A percentile compares a stretch with the other conserved stretches of the same genome.
Conservation (phyloP, 2,329 filamentous ascomycete species). For the Pyrenochaeta sp. region DNA sequence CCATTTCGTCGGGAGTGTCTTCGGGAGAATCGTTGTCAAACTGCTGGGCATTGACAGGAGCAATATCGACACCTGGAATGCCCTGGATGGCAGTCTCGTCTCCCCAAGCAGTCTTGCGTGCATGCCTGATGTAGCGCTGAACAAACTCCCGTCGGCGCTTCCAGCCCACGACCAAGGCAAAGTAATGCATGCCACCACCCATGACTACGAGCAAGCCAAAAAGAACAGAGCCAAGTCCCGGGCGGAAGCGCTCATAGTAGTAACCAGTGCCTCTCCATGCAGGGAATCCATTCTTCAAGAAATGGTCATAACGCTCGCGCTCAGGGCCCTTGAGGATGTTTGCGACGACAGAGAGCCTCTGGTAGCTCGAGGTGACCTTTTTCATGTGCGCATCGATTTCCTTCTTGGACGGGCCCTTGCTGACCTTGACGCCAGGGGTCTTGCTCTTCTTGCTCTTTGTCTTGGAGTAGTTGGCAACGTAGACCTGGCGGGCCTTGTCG, state of each 20-base stretch:
- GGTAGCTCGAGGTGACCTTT: constrained; percentile 81
- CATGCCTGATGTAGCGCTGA: constrained; percentile 88
- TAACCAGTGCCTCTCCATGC: constrained; percentile 97
- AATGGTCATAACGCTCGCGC: constrained; percentile 92
- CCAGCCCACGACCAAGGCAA: constrained; percentile 84
- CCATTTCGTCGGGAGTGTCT: constrained; percentile 57
- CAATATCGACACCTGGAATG: constrained; percentile 67
- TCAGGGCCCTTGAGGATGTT: constrained; percentile 83
- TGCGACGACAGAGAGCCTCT: constrained; percentile 82
- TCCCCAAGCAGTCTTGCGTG: constrained; percentile 87
- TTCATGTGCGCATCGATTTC: constrained; percentile 83
- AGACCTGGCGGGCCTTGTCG: constrained; percentile 90
- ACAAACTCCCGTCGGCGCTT: constrained; percentile 91
- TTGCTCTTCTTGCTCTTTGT: constrained; percentile 62
- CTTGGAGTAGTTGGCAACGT: constrained; percentile 70
- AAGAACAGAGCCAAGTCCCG: constrained; percentile 85
- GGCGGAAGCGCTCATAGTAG: constrained; percentile 94
- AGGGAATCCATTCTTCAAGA: constrained; percentile 90
- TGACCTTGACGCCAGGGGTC: constrained; percentile 66
- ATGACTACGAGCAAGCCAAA: constrained; percentile 80
- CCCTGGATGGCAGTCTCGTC: constrained; percentile 72
- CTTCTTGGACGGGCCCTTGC: constrained; percentile 73
- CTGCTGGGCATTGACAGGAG: constrained; percentile 43
- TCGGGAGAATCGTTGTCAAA: constrained; percentile 30
- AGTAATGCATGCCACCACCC: constrained; percentile 87